A percentile compares a stretch with the other conserved stretches of the same genome.
phyloP scores from a whole-genome alignment of 805 yeast genomes.

The Jamesozyma hellenica region DNA sequence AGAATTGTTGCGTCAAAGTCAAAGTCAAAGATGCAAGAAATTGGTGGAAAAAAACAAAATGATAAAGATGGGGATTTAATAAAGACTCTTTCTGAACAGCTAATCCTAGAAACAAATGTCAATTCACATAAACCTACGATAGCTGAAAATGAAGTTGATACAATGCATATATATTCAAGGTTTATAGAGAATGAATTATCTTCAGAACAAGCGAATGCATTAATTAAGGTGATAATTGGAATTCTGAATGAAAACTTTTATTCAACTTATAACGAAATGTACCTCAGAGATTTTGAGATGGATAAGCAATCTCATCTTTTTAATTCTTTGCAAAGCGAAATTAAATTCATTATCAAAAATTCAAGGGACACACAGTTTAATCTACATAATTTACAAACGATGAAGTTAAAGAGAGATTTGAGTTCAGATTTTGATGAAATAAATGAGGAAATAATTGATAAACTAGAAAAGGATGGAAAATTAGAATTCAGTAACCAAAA shows the following conservation, averaged over 20 bases:
- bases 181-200: slow-evolving; percentile 12
- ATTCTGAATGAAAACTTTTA: slow-evolving; percentile 33
- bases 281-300: slow-evolving; percentile 43
- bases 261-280: slow-evolving; percentile 31
- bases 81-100: slow-evolving; percentile 22
- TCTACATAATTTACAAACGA: slow-evolving; percentile 54
- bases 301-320: slow-evolving; percentile 84
- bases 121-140: slow-evolving; percentile 18
- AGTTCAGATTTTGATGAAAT: slow-evolving; percentile 68
- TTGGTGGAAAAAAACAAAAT: neutral
- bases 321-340: slow-evolving; percentile 85
- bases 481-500: slow-evolving; percentile 80
- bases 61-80: slow-evolving; percentile 10
- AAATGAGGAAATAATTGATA: slow-evolving; percentile 47
- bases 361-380: slow-evolving; percentile 62
- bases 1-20: too few relatives aligned
- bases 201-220: slow-evolving; percentile 15
- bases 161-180: slow-evolving; percentile 14
- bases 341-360: slow-evolving; percentile 65
- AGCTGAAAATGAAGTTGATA: slow-evolving; percentile 26
- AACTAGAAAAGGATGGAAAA: slow-evolving; percentile 64
- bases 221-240: slow-evolving; percentile 28
- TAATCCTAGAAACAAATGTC: slow-evolving; percentile 20
- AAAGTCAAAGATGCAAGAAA: neutral
- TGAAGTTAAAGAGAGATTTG: slow-evolving; percentile 61